Evolutionary conservation across 768 basidiomycete genomes (phyloP).

Genomic region (Tephrocybe sp.): DNA sequence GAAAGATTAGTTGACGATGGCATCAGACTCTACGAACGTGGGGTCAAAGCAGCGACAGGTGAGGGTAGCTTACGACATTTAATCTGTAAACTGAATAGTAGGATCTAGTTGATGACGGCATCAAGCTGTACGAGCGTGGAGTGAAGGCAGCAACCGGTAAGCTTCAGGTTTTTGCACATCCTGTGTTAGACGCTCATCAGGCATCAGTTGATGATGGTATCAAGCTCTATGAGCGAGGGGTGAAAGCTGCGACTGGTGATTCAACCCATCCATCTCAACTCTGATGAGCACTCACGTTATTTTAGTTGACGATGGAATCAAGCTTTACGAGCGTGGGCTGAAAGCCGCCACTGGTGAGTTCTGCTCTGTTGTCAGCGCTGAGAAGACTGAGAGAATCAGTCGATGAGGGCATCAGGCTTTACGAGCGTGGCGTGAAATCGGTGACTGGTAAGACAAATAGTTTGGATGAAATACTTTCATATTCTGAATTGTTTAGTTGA

Average conservation of each 20-base stretch:
- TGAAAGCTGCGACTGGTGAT: not conserved
- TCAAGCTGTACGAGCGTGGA: not conserved
- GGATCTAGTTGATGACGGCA: not conserved
- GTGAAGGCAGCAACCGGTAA: not conserved
- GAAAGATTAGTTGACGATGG: not conserved
- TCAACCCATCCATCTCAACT: too few species aligned
- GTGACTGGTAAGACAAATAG: not conserved
- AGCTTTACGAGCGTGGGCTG: slow-evolving; percentile 1
- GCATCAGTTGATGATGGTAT: not conserved
- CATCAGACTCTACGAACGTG: slow-evolving; percentile 1
- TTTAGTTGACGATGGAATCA: slow-evolving; percentile 4
- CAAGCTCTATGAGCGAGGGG: not conserved
- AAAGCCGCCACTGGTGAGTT: not conserved
- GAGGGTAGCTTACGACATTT: too few species aligned
- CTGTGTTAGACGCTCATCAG: too few species aligned
- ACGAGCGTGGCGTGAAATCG: slow-evolving; percentile 3
- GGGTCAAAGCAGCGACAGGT: too few species aligned
- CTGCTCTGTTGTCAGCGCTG: not conserved
- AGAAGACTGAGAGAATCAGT: not conserved
- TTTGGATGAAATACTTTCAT: not conserved
- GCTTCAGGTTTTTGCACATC: not conserved
- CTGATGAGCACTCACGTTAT: not conserved
- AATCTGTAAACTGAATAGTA: too few species aligned
- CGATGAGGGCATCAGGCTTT: slow-evolving; percentile 5
- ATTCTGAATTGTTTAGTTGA: not conserved